Conservation (phyloP, 805 yeast species). For the Brettanomyces custersianus region DNA sequence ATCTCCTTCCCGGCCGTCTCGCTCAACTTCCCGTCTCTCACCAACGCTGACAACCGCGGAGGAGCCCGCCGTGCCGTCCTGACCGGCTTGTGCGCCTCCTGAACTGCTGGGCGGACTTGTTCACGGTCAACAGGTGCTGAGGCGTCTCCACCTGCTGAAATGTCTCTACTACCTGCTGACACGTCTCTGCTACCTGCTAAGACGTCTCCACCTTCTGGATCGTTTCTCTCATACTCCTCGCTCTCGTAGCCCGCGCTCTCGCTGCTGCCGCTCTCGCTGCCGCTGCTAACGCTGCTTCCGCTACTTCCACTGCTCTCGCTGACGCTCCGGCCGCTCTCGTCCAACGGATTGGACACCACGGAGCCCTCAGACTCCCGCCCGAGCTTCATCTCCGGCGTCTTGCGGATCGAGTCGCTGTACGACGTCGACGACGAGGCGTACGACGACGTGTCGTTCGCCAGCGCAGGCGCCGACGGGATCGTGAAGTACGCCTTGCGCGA, state of each 20-base stretch:
- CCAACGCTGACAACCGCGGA: too few relatives aligned
- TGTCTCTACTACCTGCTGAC: not conserved
- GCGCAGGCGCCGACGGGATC: slow-evolving; percentile 2
- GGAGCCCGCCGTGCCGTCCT: too few relatives aligned
- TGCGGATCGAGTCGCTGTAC: slow-evolving; percentile 4
- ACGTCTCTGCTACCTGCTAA: not conserved
- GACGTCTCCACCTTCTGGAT: not conserved
- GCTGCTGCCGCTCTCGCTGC: not conserved
- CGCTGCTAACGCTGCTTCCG: not conserved
- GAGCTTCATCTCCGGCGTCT: slow-evolving; percentile 4
- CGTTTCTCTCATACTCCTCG: not conserved
- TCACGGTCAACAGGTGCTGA: too few relatives aligned
- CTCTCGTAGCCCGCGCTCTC: not conserved
- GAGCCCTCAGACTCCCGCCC: not conserved
- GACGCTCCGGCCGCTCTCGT: not conserved
- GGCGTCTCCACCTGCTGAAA: not conserved
- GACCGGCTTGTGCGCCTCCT: too few relatives aligned
- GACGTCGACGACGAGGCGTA: slow-evolving; percentile 2
- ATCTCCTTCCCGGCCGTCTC: too few relatives aligned
- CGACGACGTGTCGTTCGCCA: slow-evolving; percentile 2
- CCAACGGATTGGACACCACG: not conserved
- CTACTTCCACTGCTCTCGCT: not conserved
- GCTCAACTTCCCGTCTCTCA: too few relatives aligned
- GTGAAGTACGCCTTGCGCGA: not conserved
- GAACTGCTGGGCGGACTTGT: too few relatives aligned